phyloP scores from a whole-genome alignment of 1,139 yeast genomes.

The Lizanozyma gosingica region DNA sequence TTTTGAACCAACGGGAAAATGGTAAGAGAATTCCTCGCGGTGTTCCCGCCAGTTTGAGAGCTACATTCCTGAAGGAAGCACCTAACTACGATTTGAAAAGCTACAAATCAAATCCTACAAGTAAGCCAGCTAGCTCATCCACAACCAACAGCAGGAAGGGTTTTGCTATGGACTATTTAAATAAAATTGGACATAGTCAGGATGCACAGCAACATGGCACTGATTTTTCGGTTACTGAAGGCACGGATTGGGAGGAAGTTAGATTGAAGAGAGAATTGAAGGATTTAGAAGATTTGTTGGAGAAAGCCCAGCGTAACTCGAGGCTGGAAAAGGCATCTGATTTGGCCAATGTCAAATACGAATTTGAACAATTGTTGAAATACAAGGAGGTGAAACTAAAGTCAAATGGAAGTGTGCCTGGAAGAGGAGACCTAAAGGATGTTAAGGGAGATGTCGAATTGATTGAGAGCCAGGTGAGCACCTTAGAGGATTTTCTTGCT shows the following conservation, averaged over 20 bases:
- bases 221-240: slow-evolving; percentile 65
- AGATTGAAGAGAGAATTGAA: slow-evolving; percentile 71
- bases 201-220: slow-evolving; percentile 46
- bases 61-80: slow-evolving; percentile 80
- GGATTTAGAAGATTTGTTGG: slow-evolving; percentile 59
- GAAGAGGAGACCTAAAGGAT: slow-evolving; percentile 29
- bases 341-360: slow-evolving; percentile 45
- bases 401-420: neutral
- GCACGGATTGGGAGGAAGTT: slow-evolving; percentile 83
- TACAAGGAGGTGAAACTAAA: slow-evolving; percentile 41
- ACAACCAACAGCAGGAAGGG: slow-evolving; percentile 14
- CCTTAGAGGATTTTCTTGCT: slow-evolving; percentile 47
- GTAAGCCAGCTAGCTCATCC: no score
- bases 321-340: neutral
- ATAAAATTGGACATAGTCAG: slow-evolving; percentile 18
- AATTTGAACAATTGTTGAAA: slow-evolving; percentile 52
- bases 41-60: slow-evolving; percentile 90
- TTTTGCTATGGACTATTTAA: slow-evolving; percentile 39
- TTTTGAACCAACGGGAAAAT: slow-evolving; percentile 80
- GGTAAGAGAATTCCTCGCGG: slow-evolving; percentile 85
- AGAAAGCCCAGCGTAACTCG: slow-evolving; percentile 42
- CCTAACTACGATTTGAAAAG: slow-evolving; percentile 67
- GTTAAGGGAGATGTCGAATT: slow-evolving; percentile 52
- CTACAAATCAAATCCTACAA: slow-evolving; percentile 33
- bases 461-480: slow-evolving; percentile 55